Conservation (phyloP, 352 stramenopile genomes). For the Elongisporangium anandrum region DNA sequence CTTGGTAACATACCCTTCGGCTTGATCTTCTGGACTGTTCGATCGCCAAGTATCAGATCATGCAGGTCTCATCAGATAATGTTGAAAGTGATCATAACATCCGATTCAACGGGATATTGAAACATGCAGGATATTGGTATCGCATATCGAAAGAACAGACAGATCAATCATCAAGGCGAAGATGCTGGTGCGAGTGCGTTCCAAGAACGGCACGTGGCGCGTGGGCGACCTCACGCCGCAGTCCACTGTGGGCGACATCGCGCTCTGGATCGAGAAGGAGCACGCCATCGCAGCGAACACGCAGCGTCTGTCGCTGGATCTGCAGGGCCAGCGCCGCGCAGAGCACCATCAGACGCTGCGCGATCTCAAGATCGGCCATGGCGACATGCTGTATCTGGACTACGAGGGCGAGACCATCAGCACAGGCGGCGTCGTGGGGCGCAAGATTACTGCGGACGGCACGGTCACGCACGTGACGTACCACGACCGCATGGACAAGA, state of each 20-base stretch:
- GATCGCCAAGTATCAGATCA: no score
- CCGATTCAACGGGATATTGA: no score
- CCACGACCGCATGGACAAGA: slow-evolving; percentile 71
- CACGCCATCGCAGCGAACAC: slow-evolving; percentile 48
- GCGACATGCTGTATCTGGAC: slow-evolving; percentile 78
- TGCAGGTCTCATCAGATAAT: no score
- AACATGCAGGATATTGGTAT: no score
- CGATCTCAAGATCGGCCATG: slow-evolving; percentile 57
- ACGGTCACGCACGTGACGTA: slow-evolving; percentile 76
- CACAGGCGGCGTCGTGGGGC: slow-evolving; percentile 40
- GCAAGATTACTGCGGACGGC: slow-evolving; percentile 79
- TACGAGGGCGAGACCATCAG: slow-evolving; percentile 67
- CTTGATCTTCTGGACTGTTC: no score
- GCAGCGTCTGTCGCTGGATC: slow-evolving; percentile 60
- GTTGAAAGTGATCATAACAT: no score
- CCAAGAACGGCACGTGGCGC: slow-evolving; percentile 87
- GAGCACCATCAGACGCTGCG: slow-evolving; percentile 52
- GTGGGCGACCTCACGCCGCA: slow-evolving; percentile 53
- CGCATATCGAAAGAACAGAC: not conserved
- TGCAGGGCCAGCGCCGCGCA: slow-evolving; percentile 26
- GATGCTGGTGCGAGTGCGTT: slow-evolving; percentile 84
- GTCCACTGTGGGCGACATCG: slow-evolving; percentile 69
- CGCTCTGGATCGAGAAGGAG: slow-evolving; percentile 70
- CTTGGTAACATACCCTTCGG: not conserved
- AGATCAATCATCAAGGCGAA: slow-evolving; percentile 1